phyloP scores from a whole-genome alignment of 352 stramenopile genomes.

The Phytophthora tentaculata region DNA sequence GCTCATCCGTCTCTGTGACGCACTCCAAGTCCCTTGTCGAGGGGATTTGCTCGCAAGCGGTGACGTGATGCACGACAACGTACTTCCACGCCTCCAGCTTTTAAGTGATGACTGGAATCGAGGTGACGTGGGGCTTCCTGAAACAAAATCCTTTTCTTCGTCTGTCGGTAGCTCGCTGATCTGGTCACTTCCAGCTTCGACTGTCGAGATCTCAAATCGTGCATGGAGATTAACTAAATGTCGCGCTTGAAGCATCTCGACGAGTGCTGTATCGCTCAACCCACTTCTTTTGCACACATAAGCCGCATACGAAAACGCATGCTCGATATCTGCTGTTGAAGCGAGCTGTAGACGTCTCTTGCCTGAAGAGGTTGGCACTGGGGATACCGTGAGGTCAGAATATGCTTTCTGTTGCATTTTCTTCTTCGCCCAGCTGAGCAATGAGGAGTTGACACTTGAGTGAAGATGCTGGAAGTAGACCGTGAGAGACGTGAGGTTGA shows the following conservation, averaged over 20 bases:
- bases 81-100: constrained; percentile 25
- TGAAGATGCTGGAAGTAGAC: constrained; percentile 88
- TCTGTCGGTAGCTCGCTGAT: constrained; percentile 11
- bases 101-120: constrained; percentile 36
- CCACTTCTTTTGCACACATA: constrained; percentile 88
- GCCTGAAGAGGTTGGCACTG: constrained; percentile 7
- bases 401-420: constrained; percentile 45
- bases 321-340: constrained; percentile 80
- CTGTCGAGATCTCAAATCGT: constrained; percentile 57
- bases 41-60: constrained; percentile 20
- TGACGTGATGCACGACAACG: constrained; percentile 31
- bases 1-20: constrained; percentile 68
- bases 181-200: constrained; percentile 32
- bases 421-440: constrained; percentile 71
- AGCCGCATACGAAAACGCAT: constrained; percentile 80
- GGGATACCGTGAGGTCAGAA: constrained; percentile 21
- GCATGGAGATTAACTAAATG: constrained; percentile 82
- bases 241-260: constrained; percentile 87
- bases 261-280: constrained; percentile 81
- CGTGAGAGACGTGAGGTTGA: constrained; percentile 86
- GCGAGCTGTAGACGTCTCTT: constrained; percentile 43
- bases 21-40: constrained; percentile 34
- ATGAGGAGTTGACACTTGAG: constrained; percentile 64
- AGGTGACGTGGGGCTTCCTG: constrained; percentile 34
- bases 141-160: constrained; percentile 1